Percentiles rank a stretch among this genome's conserved stretches.
phyloP scores from a whole-genome alignment of 192 early-diverging fungal species.

The Phycomyces blakesleeanus region DNA sequence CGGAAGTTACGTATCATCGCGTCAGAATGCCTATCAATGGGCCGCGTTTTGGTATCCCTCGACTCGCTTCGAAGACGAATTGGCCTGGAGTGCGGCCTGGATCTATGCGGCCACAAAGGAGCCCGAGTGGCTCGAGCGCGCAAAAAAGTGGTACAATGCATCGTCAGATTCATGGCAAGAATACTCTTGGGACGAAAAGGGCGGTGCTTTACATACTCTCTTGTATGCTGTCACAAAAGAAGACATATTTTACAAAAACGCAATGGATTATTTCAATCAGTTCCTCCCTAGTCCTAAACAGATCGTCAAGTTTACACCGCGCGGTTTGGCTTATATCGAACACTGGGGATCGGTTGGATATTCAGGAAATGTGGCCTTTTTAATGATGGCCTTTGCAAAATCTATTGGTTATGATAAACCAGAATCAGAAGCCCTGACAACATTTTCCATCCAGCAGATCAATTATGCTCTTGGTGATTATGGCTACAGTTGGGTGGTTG shows the following conservation, averaged over 20 bases:
- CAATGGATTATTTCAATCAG: constrained; percentile 30
- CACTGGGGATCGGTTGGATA: constrained; percentile 52
- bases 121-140: constrained; percentile 37
- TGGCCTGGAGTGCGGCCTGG: constrained; percentile 56
- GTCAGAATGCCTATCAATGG: constrained; percentile 37
- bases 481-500: constrained; percentile 47
- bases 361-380: constrained; percentile 41
- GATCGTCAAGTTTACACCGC: constrained; percentile 42
- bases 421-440: constrained; percentile 21
- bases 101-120: constrained; percentile 50
- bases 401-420: constrained; percentile 15
- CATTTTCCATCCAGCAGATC: constrained; percentile 47
- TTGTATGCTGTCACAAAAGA: constrained; percentile 43
- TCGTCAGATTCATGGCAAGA: constrained; percentile 24
- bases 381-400: constrained; percentile 43
- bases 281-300: constrained; percentile 35
- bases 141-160: constrained; percentile 33
- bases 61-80: constrained; percentile 47
- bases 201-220: constrained; percentile 37
- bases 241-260: constrained; percentile 29
- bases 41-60: constrained; percentile 49
- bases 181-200: constrained; percentile 53
- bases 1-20: constrained; percentile 33
- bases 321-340: constrained; percentile 43
- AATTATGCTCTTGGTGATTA: constrained; percentile 53